phyloP scores from a whole-genome alignment of 148 eudicot genomes.

The Limonium bicolor region DNA sequence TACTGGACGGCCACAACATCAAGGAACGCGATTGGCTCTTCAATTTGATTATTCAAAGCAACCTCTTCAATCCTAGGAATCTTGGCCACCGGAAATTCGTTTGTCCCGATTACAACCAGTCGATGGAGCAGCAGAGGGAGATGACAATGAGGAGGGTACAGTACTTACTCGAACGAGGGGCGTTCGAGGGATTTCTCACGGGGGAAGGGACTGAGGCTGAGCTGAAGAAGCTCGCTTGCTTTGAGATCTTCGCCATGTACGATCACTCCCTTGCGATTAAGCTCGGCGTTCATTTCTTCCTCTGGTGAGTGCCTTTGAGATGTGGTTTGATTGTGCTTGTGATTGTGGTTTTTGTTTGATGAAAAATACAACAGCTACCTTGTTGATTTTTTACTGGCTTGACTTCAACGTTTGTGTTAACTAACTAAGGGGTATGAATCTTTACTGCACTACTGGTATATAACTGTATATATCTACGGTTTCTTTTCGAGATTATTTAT shows the following conservation, averaged over 20 bases:
- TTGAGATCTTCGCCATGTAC: slow-evolving; percentile 34
- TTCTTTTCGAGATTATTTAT: no score
- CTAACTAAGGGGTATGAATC: no score
- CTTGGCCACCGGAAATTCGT: slow-evolving; percentile 42
- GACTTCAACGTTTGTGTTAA: no score
- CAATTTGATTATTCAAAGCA: slow-evolving; percentile 31
- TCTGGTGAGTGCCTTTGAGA: no score
- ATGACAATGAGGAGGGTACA: slow-evolving; percentile 43
- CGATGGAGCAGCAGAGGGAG: slow-evolving; percentile 77
- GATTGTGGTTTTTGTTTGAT: no score
- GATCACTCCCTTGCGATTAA: slow-evolving; percentile 72
- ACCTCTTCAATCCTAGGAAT: slow-evolving; percentile 33
- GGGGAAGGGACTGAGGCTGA: slow-evolving; percentile 30
- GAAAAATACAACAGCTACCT: no score
- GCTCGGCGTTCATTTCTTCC: slow-evolving; percentile 67
- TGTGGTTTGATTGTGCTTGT: no score
- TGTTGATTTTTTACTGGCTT: no score
- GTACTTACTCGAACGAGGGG: slow-evolving; percentile 39
- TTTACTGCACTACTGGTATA: no score
- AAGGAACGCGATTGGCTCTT: slow-evolving; percentile 54
- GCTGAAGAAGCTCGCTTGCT: slow-evolving; percentile 39
- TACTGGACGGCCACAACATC: slow-evolving; percentile 53
- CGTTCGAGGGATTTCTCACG: slow-evolving; percentile 49
- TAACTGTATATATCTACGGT: no score
- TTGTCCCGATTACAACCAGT: slow-evolving; percentile 47